Base-by-base conservation (phyloP, 2,329 filamentous ascomycete genomes). In the Talaromyces verruculosus region DNA sequence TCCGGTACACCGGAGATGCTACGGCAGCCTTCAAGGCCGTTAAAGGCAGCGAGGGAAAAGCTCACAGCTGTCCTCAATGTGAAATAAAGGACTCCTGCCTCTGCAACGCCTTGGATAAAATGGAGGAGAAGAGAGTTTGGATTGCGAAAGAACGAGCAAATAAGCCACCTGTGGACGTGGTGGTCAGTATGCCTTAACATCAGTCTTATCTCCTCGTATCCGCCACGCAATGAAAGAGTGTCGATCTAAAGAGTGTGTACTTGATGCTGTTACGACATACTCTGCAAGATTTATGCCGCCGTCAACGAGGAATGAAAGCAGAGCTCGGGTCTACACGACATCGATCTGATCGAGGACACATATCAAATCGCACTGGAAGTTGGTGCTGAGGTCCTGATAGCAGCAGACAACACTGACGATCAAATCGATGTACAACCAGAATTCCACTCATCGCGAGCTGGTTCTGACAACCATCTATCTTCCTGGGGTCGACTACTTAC, bases 361-460 rank as follows among this genome's bases (percentile, higher is more conserved):
- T 62, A 62, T n/a, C 60, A 62, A 5, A n/a, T 53, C 15, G 45
- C 45, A 15, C 60, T 62, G 2, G 30, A 62, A 30, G 33, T 53
- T 19, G 60, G 45, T 28, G 43, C 60, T 15, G 60, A 33, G 2
- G 19, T 53, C 28, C 13, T 62, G 7, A 35, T 53, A 5, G 60
- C 45, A 28, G 60, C 60, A 15, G 33, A 62, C 15, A n/a, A 5
- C 6, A 62, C 60, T 2, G 33, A n/a, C 25, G 19, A 30, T 2
- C 60, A 45, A n/a, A 22, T 62, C 7, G 33, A 62, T 0, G 17
- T 53, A 39, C 45, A 62, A 35, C n/a, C 30, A 30, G 60, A 62
- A 39, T 53, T 62, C 8, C 45, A 53, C 41, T 62, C 60, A 2
- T 62, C 60, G 6, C 28, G 19, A 0, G 60, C 60, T 11, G 33